Base-by-base conservation (phyloP, 768 basidiomycete species). In the Tulasnella sp. region DNA sequence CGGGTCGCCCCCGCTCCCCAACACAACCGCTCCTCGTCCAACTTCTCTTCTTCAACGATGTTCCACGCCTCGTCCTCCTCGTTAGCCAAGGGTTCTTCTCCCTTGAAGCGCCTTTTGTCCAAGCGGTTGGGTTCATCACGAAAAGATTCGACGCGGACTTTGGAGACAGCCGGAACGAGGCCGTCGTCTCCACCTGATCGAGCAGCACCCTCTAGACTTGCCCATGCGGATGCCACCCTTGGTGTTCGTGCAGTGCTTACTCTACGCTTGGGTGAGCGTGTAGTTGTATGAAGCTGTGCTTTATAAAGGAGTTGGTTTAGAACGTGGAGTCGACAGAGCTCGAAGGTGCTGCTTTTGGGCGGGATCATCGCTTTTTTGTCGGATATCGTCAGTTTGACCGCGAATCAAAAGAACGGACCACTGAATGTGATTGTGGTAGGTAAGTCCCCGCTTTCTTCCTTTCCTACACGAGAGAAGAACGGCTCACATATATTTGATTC, bases 331-430 rank as follows among this genome's bases (percentile, higher is more conserved):
- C 29, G 35, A 7, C n/a, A 61, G 46, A 77, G 67, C 13, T 4
- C 35, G 7, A 69, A 87, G 1, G 89, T 91, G 9, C 84, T 99
- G 69, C 80, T 90, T 5, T 81, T 92, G 46, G 99, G 99, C 81
- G 97, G 96, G 0, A 83, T 87, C 16, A 90, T 99, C 82, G 98
- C 98, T 3, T 98, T 98, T 82, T 92, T 90, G 18, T 86, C 99
- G 74, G 99, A 99, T 81, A 90, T 98, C 2, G 93, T 98, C 77
- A 94, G 93, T 83, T 98, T 99, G 82, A 93, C 93, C 55, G 94
- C 98, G n/a, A 99, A 98, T 85, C 91, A 92, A 84, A 91, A 92
- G 82, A 91, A 94, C 0, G 95, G 96, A 2, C 91, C 95, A 15
- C 83, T 97, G 80, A 92, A 91, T 44, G 97, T 96, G 93, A 94